Evolutionary conservation across 2,329 filamentous ascomycete species (phyloP), one percentile per base, ranked within the genome.

Genomic region (Stenocarpella maydis): DNA sequence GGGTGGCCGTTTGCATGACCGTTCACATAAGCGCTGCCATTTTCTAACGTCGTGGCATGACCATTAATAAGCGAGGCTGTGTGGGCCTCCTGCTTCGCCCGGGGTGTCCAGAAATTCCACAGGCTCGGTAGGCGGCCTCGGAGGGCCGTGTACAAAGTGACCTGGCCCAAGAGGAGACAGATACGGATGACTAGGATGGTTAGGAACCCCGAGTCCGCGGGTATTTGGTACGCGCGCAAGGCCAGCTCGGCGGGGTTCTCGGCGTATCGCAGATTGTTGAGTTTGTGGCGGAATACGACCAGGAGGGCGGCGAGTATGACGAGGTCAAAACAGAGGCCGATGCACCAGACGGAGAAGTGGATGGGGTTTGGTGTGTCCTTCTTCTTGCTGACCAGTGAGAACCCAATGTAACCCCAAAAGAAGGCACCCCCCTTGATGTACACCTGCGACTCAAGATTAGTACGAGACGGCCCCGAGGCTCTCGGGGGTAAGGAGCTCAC

Each of bases 351-450:
- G 55, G 91, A 81, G 68, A 95, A 87, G 80, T 98, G 94, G 65
- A 93, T 90, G 55, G 90, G 83, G 61, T 91, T 95, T 0, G 96
- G 96, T 15, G 92, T 92, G 41, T 93, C 90, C 72, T 88, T 90
- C 77, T 92, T 92, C 79, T 98, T 54, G 64, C 69, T 95, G 75
- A 97, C 86, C 69, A 98, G 87, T 37, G 94, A 94, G 76, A 98
- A 91, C 73, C 97, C 86, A 73, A 97, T 87, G 74, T 97, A 90
- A 61, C 92, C 87, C 82, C 97, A 96, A 72, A 96, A 89, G 84
- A 97, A 97, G 73, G 94, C 92, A 53, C 93, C 91, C 67, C 91
- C 93, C 68, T 93, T 88, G 72, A 97, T 85, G 80, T 97, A 97
- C 77, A 97, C 91, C 94, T 97, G 50, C 52, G 64, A 31, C 21